These are phyloP conservation scores for Podospora comata DNA, from an alignment of 495 filamentous ascomycete genomes.

Conservation along the genomic window DNA sequence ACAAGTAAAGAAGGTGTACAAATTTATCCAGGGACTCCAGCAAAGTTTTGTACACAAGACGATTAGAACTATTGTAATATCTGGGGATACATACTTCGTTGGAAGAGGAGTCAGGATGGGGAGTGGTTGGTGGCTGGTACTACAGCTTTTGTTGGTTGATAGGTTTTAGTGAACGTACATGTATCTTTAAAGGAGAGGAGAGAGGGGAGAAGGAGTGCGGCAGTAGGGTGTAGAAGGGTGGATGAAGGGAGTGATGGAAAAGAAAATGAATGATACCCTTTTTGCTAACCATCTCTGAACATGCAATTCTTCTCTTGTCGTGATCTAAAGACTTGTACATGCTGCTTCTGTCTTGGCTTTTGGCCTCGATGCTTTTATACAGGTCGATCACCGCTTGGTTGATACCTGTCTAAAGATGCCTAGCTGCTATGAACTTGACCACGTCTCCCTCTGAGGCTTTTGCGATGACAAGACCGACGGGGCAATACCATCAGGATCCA, in stretches of 20 bases:
- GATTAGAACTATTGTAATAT: conserved; percentile 3
- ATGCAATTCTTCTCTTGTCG: no score
- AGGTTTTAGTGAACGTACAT: not conserved
- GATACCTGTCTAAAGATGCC: no score
- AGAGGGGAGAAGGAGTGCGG: not conserved
- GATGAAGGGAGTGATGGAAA: conserved; percentile 2
- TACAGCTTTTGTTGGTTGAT: not conserved
- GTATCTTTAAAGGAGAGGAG: not conserved
- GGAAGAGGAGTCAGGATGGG: not conserved
- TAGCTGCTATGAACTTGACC: no score
- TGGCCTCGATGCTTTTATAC: no score
- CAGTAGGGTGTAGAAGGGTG: not conserved
- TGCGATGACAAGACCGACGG: no score
- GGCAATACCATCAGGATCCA: no score
- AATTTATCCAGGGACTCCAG: not conserved
- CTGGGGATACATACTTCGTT: not conserved
- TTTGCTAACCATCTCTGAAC: not conserved
- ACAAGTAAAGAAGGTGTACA: not conserved
- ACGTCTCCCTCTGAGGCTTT: no score
- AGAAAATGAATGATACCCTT: conserved; percentile 28
- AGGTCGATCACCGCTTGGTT: no score
- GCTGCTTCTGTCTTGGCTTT: no score
- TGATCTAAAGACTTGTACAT: no score
- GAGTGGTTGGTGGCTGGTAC: not conserved
- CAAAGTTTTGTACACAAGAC: not conserved